Evolutionary conservation across 2,329 filamentous ascomycete species (phyloP), one percentile per base, ranked within the genome.

Genomic region (Paecilomyces niveus): DNA sequence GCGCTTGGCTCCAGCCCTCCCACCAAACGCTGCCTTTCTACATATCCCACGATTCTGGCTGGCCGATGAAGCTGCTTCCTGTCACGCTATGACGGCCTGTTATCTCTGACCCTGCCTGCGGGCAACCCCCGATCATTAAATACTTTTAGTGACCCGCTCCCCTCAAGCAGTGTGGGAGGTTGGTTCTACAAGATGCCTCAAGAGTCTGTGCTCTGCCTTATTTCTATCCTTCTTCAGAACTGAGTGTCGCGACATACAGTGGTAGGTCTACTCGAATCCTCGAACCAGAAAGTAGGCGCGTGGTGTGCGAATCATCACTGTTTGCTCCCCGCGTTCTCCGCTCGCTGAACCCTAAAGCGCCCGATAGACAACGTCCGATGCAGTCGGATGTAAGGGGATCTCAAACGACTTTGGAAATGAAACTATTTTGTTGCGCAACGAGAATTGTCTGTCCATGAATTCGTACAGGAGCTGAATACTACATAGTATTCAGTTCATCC

Each of bases 401-500:
- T 52, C 39, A 5, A 21, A 6, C 39, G 18, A 8, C 15, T 45
- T 8, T 45, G n/a, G 32, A 45, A 45, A 52, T 21, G 15, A n/a
- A n/a, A 52, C 6, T 13, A 6, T 52, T 26, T 8, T 13, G 50
- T 26, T 22, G 15, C 50, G 9, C 10, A 29, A 26, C 50, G 5
- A 52, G 50, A 18, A 26, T 24, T 13, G 22, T 21, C 18, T 15
- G 10, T 29, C 21, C 11, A 52, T 26, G 50, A 52, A 26, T n/a
- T 26, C 50, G 13, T n/a, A 9, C 8, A 10, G 5, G 50, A 52
- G 13, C 26, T 52, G 50, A 52, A 52, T 52, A 24, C 50, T 45
- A 21, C 21, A 45, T 52, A 6, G 3, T 26, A 52, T 24, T 52
- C 50, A 24, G 10, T 21, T 29, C 24, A 2, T 49, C 63, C 65